Base-by-base conservation (phyloP, 2,329 filamentous ascomycete genomes). In the Hymenoscyphus scutula region DNA sequence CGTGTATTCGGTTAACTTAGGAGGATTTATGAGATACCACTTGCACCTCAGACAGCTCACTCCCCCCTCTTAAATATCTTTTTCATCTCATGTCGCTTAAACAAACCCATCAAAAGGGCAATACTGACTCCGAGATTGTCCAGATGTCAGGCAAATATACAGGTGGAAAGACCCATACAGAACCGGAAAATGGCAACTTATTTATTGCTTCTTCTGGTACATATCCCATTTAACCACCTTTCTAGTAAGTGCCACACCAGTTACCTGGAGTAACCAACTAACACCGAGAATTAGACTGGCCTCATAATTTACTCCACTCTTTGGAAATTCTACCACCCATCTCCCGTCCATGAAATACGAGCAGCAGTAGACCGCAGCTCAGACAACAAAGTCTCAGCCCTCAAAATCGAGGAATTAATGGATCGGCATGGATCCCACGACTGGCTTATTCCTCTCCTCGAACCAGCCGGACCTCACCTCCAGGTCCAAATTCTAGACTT, bases 401-500 rank as follows among this genome's bases (percentile, higher is more conserved):
- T 74, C 2, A 57, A 69, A 51, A 62, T 75, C 8, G 74, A 71
- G 2, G 75, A 77, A 45, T 66, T 75, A 15, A 76, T 77, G 58
- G 74, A 75, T 15, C 75, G 76, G 60, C 64, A 73, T 53, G 76
- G 76, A 1, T 69, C 74, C 2, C 68, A 74, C 19, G 68, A 74
- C 10, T 77, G 76, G 76, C 67, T 75, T 3, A 55, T 54, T 23
- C 65, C 67, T 19, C 32, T 70, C 10, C 19, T 70, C 41, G 64
- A 67, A 8, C 56, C 67, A 32, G 23, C 68, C 0, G 75, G 75
- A 1, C 74, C 76, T 1, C 74, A 69, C 68, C 58, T 76, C 5
- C 73, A 77, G 69, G 53, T 77, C 3, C 72, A 77, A 62, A 60
- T 77, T 5, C 69, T 67, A 10, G 75, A 77, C 56, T 17, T 75